A percentile compares a stretch with the other conserved stretches of the same genome.
Evolutionary conservation across 1,139 yeast genomes (phyloP).

Genomic region (Yamadazyma songkhlaensis): DNA sequence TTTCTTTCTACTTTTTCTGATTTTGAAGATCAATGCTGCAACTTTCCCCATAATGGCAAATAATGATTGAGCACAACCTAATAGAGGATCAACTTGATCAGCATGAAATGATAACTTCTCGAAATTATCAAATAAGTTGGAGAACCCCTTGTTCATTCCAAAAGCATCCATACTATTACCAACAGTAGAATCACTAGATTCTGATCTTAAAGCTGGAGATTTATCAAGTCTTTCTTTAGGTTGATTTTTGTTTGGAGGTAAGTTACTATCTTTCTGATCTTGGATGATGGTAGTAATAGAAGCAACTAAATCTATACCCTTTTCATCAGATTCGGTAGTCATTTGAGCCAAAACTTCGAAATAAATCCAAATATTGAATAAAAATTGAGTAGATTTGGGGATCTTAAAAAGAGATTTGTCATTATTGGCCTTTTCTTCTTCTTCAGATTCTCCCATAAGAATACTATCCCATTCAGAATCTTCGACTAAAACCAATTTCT

Average conservation of each 20-base stretch:
- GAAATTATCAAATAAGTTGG: constrained; percentile 30
- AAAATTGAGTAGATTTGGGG: constrained; percentile 48
- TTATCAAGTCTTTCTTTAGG: constrained; percentile 10
- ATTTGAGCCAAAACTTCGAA: constrained; percentile 65
- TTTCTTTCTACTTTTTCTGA: constrained; percentile 29
- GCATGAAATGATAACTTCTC: constrained; percentile 26
- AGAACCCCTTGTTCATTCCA: constrained; percentile 14
- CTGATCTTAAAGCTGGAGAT: constrained; percentile 26
- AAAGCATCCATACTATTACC: constrained; percentile 11
- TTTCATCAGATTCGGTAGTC: constrained; percentile 53
- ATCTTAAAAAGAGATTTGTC: constrained; percentile 12
- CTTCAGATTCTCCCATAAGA: constrained; percentile 15
- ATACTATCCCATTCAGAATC: constrained; percentile 36
- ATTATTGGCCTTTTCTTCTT: not conserved
- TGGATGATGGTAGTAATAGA: constrained; percentile 32
- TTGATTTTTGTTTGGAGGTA: not conserved
- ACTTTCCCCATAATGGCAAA: constrained; percentile 64
- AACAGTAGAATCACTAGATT: constrained; percentile 22
- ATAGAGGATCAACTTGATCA: constrained; percentile 56
- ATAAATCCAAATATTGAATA: constrained; percentile 65
- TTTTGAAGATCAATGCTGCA: constrained; percentile 52
- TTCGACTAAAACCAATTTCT: constrained; percentile 30
- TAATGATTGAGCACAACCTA: constrained; percentile 64
- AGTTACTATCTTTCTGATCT: constrained; percentile 11
- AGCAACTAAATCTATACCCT: constrained; percentile 42